Evolutionary conservation across 148 eudicot species (phyloP), one percentile per base, ranked within the genome.

Genomic region (Camellia lanceoleosa): DNA sequence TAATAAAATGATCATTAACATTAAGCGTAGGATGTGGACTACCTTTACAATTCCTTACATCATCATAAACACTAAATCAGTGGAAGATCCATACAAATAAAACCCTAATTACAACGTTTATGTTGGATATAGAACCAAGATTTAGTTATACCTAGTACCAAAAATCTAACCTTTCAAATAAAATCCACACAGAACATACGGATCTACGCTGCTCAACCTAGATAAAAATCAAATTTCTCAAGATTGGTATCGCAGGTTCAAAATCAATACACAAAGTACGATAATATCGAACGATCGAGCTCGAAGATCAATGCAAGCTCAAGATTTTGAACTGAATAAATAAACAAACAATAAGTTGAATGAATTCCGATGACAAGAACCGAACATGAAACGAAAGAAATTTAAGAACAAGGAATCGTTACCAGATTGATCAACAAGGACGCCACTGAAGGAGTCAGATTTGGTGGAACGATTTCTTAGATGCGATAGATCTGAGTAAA

Each of bases 251-350:
- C 55, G 18, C 23, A 5, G 63, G 15, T 49, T 16, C 7, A 38
- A 77, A 55, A 38, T 15, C 7, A 38, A 14, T 13, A 14, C 23
- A 20, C 64, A 18, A 12, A 51, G 60, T 52, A 12, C 9, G 1
- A 30, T 5, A 12, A 74, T 12, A 30, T 44, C 16, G 38, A 30
- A 73, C 64, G 11, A 73, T 73, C 64, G 63, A 73, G 63, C 62
- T 73, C 43, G 19, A 73, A 30, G 76, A 54, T 46, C 47, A 73
- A 73, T 47, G 47, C 49, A 52, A 66, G 72, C 71, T 77, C 71
- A 77, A 77, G 61, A 65, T 41, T 49, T 51, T 55, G 3, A 2
- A 44, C 71, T 66, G 0, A 54, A 55, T 5, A 55, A 14, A 56
- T 52, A 74, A 4, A 44, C 65, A 58, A 3, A 1, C 9, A 13